Conservation (phyloP, 352 stramenopile species). For the Phytophthora sp. region DNA sequence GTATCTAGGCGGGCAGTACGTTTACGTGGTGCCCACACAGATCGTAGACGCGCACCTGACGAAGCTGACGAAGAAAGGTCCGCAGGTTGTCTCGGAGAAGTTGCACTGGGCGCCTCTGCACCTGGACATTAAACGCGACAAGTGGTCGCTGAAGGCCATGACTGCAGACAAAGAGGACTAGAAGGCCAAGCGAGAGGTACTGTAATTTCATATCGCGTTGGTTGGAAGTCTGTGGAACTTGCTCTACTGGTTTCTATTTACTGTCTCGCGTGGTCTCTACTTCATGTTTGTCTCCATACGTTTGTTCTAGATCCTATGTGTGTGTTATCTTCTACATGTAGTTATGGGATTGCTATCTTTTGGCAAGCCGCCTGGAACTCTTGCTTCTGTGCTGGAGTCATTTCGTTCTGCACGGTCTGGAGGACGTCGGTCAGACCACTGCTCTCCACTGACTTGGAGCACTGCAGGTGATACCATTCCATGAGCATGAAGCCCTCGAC, state of each 20-base stretch:
- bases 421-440: conserved; percentile 58
- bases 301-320: too few species aligned
- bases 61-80: conserved; percentile 81
- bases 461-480: conserved; percentile 85
- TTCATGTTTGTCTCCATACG: too few species aligned
- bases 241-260: conserved; percentile 29
- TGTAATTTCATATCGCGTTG: conserved; percentile 9
- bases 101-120: conserved; percentile 85
- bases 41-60: conserved; percentile 89
- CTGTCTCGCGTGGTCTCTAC: not conserved
- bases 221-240: conserved; percentile 1
- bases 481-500: conserved; percentile 89
- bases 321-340: not conserved
- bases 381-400: conserved; percentile 58
- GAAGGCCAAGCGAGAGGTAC: conserved; percentile 12
- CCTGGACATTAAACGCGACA: conserved; percentile 87
- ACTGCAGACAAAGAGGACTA: conserved; percentile 77
- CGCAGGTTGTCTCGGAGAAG: conserved; percentile 74
- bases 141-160: conserved; percentile 86
- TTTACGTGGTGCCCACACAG: conserved; percentile 95
- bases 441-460: conserved; percentile 57
- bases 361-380: conserved; percentile 59
- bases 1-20: conserved; percentile 99
- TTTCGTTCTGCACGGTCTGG: conserved; percentile 67
- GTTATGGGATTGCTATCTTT: conserved; percentile 13